Conservation (phyloP, 2,329 filamentous ascomycete genomes). For the Colletotrichum sp. region DNA sequence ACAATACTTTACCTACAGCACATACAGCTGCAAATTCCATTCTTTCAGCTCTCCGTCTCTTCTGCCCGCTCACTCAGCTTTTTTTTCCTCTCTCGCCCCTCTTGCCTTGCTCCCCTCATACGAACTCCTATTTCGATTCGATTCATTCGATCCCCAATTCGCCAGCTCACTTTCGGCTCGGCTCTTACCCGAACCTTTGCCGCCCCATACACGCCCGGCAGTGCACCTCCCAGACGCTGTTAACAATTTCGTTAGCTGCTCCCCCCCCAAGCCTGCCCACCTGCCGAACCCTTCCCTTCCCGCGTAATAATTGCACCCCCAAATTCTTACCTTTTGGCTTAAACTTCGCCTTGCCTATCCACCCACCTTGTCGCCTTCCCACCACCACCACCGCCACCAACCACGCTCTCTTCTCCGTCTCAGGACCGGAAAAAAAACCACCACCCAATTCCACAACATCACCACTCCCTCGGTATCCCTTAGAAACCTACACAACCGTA, state of each 20-base stretch:
- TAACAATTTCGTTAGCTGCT: neutral
- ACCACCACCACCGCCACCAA: neutral
- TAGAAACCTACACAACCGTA: neutral
- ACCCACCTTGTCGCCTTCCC: neutral
- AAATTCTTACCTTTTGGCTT: neutral
- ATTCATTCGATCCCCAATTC: neutral
- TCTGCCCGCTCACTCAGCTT: neutral
- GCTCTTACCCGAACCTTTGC: slow-evolving; percentile 12
- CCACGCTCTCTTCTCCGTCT: neutral
- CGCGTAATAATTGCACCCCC: neutral
- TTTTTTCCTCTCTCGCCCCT: neutral
- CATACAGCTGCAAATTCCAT: neutral
- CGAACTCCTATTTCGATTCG: neutral
- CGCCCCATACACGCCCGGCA: neutral
- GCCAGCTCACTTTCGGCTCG: neutral
- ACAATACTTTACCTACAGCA: neutral
- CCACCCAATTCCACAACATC: neutral
- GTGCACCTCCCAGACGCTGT: neutral
- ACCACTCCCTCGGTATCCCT: neutral
- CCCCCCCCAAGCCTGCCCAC: neutral
- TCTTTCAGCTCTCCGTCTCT: neutral
- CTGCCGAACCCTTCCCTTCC: slow-evolving; percentile 1
- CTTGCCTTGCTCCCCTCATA: neutral
- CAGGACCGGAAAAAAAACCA: slow-evolving; percentile 7
- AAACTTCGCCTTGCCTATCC: neutral